Evolutionary conservation across 352 stramenopile genomes (phyloP).

Genomic region (Aphanomyces cochlioides): DNA sequence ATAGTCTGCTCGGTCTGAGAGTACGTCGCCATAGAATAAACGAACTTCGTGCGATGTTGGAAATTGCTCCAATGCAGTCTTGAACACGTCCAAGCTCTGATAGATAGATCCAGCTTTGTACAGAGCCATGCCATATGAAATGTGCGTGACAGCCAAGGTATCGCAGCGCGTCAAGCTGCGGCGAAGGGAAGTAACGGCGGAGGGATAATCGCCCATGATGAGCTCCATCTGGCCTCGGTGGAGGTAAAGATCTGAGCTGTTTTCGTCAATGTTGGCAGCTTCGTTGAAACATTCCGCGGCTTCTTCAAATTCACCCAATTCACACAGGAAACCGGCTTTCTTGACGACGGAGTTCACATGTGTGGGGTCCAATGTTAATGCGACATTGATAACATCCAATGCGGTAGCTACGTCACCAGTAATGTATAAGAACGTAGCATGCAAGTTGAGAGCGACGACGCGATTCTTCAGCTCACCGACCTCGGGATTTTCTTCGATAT

Average conservation of each 20-base stretch:
- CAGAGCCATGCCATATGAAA: conserved; percentile 82
- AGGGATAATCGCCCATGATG: conserved; percentile 68
- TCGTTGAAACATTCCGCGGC: conserved; percentile 59
- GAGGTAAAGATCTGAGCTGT: conserved; percentile 72
- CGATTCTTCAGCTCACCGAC: conserved; percentile 39
- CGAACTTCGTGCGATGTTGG: conserved; percentile 70
- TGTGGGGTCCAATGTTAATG: conserved; percentile 47
- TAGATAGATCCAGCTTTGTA: conserved; percentile 82
- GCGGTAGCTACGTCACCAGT: conserved; percentile 68
- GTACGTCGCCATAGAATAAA: conserved; percentile 77
- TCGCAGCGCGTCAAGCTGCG: conserved; percentile 75
- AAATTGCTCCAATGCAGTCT: conserved; percentile 60
- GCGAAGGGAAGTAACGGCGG: conserved; percentile 64
- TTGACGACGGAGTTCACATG: conserved; percentile 41
- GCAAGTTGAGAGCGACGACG: conserved; percentile 55
- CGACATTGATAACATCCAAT: conserved; percentile 57
- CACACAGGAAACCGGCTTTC: conserved; percentile 49
- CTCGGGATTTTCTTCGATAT: conserved; percentile 30
- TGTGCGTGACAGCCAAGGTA: conserved; percentile 60
- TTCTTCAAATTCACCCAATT: conserved; percentile 55
- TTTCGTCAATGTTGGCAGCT: conserved; percentile 64
- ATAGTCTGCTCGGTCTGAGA: conserved; percentile 80
- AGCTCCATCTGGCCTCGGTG: conserved; percentile 81
- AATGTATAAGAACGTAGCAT: conserved; percentile 80
- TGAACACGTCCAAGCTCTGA: conserved; percentile 78